Evolutionary conservation across 2,329 filamentous ascomycete genomes (phyloP).

Genomic region (Aspergillus aculeatinus): DNA sequence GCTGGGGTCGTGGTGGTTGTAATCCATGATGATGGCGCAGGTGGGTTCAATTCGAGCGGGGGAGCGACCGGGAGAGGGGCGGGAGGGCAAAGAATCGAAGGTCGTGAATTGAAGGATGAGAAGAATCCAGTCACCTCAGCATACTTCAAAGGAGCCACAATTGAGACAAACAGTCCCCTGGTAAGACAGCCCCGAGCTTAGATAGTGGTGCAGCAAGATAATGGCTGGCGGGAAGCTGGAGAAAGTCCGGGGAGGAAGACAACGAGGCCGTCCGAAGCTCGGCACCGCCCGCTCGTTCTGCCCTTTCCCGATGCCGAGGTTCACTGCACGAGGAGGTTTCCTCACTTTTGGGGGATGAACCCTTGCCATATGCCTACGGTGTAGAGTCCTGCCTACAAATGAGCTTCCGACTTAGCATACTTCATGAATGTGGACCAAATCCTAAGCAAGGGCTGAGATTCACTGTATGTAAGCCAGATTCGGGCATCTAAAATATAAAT

Average conservation of each 20-base stretch:
- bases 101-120: conserved; percentile 3
- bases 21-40: conserved; percentile 40
- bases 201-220: not conserved
- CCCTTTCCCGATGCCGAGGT: conserved; percentile 40
- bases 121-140: not conserved
- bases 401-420: no score
- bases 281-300: conserved; percentile 35
- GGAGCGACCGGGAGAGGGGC: not conserved
- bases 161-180: not conserved
- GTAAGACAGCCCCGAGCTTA: not conserved
- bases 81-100: not conserved
- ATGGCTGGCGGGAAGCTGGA: conserved; percentile 19
- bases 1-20: conserved; percentile 39
- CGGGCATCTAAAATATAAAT: no score
- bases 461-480: no score
- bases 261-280: conserved; percentile 24
- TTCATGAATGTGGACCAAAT: no score
- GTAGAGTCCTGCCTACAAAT: no score
- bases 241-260: conserved; percentile 34
- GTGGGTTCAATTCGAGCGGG: conserved; percentile 17
- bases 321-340: conserved; percentile 14
- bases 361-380: no score
- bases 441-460: no score
- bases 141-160: conserved; percentile 2
- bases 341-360: not conserved